A percentile compares a stretch with the other conserved stretches of the same genome.
Conservation (phyloP, 1,284 basidiomycete species). For the Boletellus sp. region DNA sequence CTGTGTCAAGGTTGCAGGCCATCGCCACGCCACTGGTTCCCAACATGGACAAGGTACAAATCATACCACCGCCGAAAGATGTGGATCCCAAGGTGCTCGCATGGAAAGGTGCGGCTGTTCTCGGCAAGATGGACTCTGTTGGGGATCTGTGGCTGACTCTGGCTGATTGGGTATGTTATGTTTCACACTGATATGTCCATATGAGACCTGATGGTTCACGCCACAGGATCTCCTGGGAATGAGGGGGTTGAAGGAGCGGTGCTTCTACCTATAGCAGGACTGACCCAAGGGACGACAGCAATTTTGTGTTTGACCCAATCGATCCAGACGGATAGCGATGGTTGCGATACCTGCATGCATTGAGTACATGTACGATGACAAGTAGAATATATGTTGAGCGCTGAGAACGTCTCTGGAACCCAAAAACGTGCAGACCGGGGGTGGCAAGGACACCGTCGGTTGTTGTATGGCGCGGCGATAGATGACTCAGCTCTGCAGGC, state of each 20-base stretch:
- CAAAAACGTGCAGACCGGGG: too few species aligned
- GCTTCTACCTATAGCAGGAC: constrained; percentile 57
- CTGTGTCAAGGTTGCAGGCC: constrained; percentile 58
- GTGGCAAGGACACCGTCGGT: too few species aligned
- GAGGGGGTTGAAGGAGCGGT: constrained; percentile 75
- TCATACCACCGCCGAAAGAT: constrained; percentile 90
- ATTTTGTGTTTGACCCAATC: background rate
- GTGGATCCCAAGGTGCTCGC: constrained; percentile 86
- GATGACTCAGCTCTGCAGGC: constrained; percentile 42
- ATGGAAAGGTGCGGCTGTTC: constrained; percentile 95
- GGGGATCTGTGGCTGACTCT: constrained; percentile 86
- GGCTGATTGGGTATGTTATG: constrained; percentile 76
- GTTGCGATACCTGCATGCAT: too few species aligned
- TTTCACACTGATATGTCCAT: constrained; percentile 7
- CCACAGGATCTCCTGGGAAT: constrained; percentile 70
- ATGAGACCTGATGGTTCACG: constrained; percentile 7
- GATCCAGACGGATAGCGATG: background rate
- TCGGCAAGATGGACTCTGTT: constrained; percentile 88
- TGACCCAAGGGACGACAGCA: background rate
- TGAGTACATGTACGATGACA: too few species aligned
- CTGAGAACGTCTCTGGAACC: too few species aligned
- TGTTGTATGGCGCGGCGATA: constrained; percentile 44
- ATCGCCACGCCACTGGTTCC: constrained; percentile 79
- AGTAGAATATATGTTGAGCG: too few species aligned
- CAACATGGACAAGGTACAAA: constrained; percentile 80